Evolutionary conservation across 2,329 filamentous ascomycete genomes (phyloP).

Genomic region (Blumeria graminis): DNA sequence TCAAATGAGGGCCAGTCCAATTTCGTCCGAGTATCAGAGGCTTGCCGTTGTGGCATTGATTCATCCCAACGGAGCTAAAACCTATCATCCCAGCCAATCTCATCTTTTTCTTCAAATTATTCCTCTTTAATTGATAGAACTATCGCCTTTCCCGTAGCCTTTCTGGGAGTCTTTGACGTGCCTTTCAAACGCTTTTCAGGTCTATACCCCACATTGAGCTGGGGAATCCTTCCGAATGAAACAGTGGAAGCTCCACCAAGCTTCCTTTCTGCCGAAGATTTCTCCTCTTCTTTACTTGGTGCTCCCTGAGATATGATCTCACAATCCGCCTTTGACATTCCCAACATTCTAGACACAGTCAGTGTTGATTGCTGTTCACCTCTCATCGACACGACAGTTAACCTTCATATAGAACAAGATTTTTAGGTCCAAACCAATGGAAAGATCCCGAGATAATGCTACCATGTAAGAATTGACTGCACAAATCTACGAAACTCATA

Average conservation of each 20-base stretch:
- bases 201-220: neutral
- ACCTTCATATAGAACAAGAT: neutral
- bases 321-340: neutral
- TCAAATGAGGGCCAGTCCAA: neutral
- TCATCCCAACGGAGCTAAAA: neutral
- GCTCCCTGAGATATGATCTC: neutral
- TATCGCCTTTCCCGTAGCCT: neutral
- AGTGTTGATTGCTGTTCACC: neutral
- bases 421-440: neutral
- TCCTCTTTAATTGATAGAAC: neutral
- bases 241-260: neutral
- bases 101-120: neutral
- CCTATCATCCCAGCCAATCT: neutral
- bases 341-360: neutral
- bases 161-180: neutral
- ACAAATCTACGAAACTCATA: neutral
- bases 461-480: neutral
- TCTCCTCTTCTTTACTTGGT: neutral
- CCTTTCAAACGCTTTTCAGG: neutral
- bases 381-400: neutral
- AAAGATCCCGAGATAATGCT: neutral
- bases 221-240: neutral
- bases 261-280: too few species aligned
- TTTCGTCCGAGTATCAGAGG: neutral
- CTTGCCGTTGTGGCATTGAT: neutral